Conservation (phyloP, 352 stramenopile species). For the Pythium folliculosum region DNA sequence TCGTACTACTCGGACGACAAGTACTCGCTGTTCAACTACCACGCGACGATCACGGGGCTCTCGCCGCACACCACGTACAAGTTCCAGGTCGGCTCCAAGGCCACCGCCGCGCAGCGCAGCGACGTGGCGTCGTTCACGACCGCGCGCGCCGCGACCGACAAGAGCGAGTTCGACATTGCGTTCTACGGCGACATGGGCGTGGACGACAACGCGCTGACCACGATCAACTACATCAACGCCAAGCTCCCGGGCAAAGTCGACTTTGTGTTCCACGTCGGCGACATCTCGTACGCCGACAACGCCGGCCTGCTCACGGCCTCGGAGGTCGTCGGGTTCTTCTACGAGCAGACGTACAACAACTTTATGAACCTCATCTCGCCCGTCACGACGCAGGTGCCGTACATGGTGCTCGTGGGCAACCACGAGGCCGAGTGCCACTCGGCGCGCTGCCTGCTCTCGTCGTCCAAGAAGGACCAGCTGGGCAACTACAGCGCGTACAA, state of each 20-base stretch:
- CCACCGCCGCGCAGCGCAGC: slow-evolving; percentile 1
- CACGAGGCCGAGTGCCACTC: slow-evolving; percentile 90
- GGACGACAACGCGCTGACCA: slow-evolving; percentile 38
- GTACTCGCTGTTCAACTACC: slow-evolving; percentile 49
- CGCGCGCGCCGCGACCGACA: slow-evolving; percentile 31
- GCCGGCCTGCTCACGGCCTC: slow-evolving; percentile 22
- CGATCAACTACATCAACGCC: slow-evolving; percentile 43
- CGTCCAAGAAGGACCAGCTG: slow-evolving; percentile 52
- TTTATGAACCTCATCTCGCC: slow-evolving; percentile 74
- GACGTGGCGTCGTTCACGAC: slow-evolving; percentile 43
- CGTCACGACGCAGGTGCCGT: slow-evolving; percentile 58
- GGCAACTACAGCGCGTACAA: slow-evolving; percentile 88
- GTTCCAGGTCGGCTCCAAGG: slow-evolving; percentile 35
- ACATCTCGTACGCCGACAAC: slow-evolving; percentile 63
- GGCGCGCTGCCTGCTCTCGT: slow-evolving; percentile 51
- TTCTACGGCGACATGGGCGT: slow-evolving; percentile 64
- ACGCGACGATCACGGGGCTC: slow-evolving; percentile 42
- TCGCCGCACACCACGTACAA: slow-evolving; percentile 39
- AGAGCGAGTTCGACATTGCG: slow-evolving; percentile 43
- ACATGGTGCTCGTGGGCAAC: slow-evolving; percentile 87
- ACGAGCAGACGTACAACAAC: slow-evolving; percentile 86
- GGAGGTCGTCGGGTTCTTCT: slow-evolving; percentile 67
- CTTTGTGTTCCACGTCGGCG: slow-evolving; percentile 72
- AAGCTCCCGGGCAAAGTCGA: slow-evolving; percentile 40
- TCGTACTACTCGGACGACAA: slow-evolving; percentile 47